phyloP scores from a whole-genome alignment of 2,329 filamentous ascomycete genomes.

The Onygena corvina region DNA sequence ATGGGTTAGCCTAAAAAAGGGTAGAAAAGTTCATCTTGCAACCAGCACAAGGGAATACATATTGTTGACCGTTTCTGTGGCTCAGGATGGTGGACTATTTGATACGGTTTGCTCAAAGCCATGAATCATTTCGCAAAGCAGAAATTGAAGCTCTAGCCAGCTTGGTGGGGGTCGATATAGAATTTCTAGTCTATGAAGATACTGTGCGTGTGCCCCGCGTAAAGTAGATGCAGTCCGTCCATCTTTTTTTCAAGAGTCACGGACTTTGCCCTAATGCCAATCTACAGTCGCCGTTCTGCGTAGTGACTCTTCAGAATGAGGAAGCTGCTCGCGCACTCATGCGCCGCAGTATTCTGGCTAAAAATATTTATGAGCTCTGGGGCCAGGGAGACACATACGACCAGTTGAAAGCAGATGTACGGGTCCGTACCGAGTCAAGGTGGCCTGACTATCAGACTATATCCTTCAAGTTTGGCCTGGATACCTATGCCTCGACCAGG shows the following conservation, averaged over 20 bases:
- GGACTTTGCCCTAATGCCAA: conserved; percentile 7
- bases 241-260: background rate
- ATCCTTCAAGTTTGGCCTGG: conserved; percentile 75
- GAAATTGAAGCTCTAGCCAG: conserved; percentile 72
- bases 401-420: conserved; percentile 55
- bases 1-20: background rate
- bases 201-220: conserved; percentile 45
- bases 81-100: conserved; percentile 54
- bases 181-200: conserved; percentile 62
- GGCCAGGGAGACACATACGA: conserved; percentile 56
- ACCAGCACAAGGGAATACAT: background rate
- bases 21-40: background rate
- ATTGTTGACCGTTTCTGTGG: background rate
- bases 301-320: conserved; percentile 56
- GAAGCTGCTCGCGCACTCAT: conserved; percentile 56
- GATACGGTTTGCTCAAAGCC: conserved; percentile 75
- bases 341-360: conserved; percentile 64
- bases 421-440: conserved; percentile 44
- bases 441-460: conserved; percentile 54
- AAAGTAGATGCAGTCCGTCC: background rate
- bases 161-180: conserved; percentile 53
- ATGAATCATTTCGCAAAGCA: conserved; percentile 79
- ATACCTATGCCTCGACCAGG: conserved; percentile 68
- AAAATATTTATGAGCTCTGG: conserved; percentile 84
- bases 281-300: conserved; percentile 71